Evolutionary conservation across 129 eudicot species (phyloP), one percentile per base, ranked within the genome.

Genomic region (Artemisia argyi): DNA sequence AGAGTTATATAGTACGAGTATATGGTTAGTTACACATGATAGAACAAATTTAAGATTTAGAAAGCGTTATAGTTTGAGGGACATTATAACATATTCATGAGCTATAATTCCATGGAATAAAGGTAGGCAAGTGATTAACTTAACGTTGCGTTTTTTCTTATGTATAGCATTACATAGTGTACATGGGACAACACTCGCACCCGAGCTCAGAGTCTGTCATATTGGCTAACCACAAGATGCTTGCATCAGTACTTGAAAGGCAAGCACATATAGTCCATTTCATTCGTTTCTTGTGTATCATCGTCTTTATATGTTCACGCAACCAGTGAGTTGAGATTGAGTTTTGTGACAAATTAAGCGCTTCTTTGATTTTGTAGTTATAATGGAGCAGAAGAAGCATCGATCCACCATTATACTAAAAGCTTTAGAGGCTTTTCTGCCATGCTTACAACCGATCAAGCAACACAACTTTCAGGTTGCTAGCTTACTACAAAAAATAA

Each of bases 381-480:
- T 17, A 65, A 68, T 3, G 85, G 67, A 72, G 96, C 91, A 69
- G 65, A 39, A 72, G 85, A 83, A 74, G 96, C 85, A 50, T 47
- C 87, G 0, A 15, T 81, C 61, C 89, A 89, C 60, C 96, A 89
- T 64, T 89, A 85, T 71, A 85, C 89, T 13, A 89, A 84, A 72
- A 85, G 84, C 58, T 89, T 89, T 49, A 83, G 91, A 84, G 96
- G 96, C 73, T 86, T 89, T 77, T 89, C 96, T 0, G 91, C 96
- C 2, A 82, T 86, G 96, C 87, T 89, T 58, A 86, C 91, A 14
- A 79, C 85, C 1, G 78, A 79, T 68, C 91, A 85, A 77, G 91
- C 96, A 48, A 73, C 19, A 15, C 48, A 69, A 68, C 82, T 85
- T 55, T 73, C 79, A 84, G 89, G 94, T 84, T 4, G 4, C 67